Evolutionary conservation across 768 basidiomycete genomes (phyloP), one percentile per base, ranked within the genome.

Genomic region (Rhodocollybia butyracea): DNA sequence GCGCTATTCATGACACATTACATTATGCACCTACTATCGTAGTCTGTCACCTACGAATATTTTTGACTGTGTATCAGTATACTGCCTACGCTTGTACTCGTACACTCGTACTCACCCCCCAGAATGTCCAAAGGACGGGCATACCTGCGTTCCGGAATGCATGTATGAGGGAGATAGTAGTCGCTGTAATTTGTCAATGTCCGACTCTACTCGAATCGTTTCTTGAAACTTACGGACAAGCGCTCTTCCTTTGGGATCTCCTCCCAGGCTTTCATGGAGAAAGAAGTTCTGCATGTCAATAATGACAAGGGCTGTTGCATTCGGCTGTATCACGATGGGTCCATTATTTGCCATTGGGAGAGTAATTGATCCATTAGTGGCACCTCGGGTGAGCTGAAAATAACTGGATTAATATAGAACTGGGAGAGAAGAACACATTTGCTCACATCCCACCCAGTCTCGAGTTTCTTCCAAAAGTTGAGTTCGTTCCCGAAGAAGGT

Each of bases 251-350:
- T 62, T 60, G 22, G 69, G 69, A 48, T 70, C 69, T 10, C 67
- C 69, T 11, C 62, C 57, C 5, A 70, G 55, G 46, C 64, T 66
- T 45, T 64, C 64, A 57, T 71, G 68, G 38, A 69, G 54, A 56
- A 68, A 71, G 51, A 66, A 67, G 51, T 68, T 71, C 30, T 71
- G 70, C 70, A 71, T 71, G 52, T 71, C 70, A 24, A 71, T 71
- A 27, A 71, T 71, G 11, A 71, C 68, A 15, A 71, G 58, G 3
- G 70, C 70, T n/a, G 64, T 60, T n/a, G 61, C 60, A 50, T 66
- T 66, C 0, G 70, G 67, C 30, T 69, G 66, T 30, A 70, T 62
- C 2, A 56, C 57, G 11, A 70, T 66, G 2, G 65, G 63, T 17
- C 70, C 64, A 46, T 60, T 58, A 6, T 53, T 29, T 7, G 66